phyloP scores from a whole-genome alignment of 2,329 filamentous ascomycete genomes.

The Lizonia empirigonia region DNA sequence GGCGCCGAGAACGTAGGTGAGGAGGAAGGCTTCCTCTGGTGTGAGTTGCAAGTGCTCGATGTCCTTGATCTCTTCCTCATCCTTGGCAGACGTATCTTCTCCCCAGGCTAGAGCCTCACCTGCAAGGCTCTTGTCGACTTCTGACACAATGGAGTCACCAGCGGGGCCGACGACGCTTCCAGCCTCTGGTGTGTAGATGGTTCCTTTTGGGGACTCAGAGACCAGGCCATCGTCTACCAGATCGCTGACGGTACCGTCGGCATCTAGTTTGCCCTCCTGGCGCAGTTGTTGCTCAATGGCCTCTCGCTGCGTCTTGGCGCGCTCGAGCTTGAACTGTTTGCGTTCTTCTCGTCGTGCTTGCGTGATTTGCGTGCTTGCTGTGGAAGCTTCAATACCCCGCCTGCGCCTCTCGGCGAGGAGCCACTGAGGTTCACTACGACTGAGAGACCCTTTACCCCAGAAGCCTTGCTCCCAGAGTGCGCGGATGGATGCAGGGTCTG shows the following conservation, averaged over 20 bases:
- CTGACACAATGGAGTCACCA: constrained; percentile 18
- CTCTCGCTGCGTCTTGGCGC: constrained; percentile 85
- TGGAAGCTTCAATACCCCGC: constrained; percentile 65
- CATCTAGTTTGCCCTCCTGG: constrained; percentile 54
- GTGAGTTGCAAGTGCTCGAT: constrained; percentile 92
- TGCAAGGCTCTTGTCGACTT: constrained; percentile 21
- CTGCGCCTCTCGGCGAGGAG: constrained; percentile 79
- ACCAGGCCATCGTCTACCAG: constrained; percentile 33
- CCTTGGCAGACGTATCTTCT: constrained; percentile 6
- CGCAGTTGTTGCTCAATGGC: constrained; percentile 74
- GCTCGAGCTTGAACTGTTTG: constrained; percentile 84
- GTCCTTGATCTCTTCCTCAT: constrained; percentile 35
- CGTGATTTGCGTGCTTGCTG: constrained; percentile 84
- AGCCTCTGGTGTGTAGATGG: constrained; percentile 23
- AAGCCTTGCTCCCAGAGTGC: constrained; percentile 96
- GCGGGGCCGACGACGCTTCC: constrained; percentile 17
- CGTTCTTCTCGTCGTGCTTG: constrained; percentile 78
- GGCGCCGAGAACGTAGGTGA: constrained; percentile 78
- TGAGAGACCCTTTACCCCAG: constrained; percentile 91
- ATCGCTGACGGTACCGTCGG: constrained; percentile 35
- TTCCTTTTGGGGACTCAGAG: constrained; percentile 28
- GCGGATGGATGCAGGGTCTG: constrained; percentile 73
- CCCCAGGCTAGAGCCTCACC: constrained; percentile 13
- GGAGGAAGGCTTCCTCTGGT: constrained; percentile 89
- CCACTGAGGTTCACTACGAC: constrained; percentile 95